These are phyloP conservation scores for Globisporangium sylvaticum DNA, from an alignment of 352 stramenopile species.

Conservation along the genomic window DNA sequence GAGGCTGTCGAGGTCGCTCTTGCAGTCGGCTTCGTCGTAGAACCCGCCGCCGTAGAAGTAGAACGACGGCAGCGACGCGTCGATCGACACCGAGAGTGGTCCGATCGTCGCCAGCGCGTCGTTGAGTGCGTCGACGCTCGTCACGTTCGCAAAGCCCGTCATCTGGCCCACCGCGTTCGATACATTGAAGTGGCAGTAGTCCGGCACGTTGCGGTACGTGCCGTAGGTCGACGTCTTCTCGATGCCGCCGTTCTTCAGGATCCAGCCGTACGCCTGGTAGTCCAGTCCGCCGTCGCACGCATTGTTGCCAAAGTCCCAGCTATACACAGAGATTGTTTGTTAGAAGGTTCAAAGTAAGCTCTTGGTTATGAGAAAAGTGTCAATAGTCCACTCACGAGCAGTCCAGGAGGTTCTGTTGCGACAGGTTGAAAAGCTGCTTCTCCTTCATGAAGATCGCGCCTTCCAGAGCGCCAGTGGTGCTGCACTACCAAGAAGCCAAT, in stretches of 20 bases:
- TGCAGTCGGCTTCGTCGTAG: slow-evolving; percentile 87
- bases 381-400: slow-evolving; percentile 88
- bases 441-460: slow-evolving; percentile 65
- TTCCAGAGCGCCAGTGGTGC: slow-evolving; percentile 78
- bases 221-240: slow-evolving; percentile 85
- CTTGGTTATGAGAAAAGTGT: no score
- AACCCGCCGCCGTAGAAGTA: slow-evolving; percentile 88
- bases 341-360: background rate
- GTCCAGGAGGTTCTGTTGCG: slow-evolving; percentile 88
- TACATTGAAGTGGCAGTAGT: slow-evolving; percentile 87
- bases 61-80: slow-evolving; percentile 79
- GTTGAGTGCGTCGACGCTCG: slow-evolving; percentile 68
- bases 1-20: slow-evolving; percentile 87
- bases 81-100: slow-evolving; percentile 87
- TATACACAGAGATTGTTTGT: slow-evolving; percentile 13
- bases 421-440: slow-evolving; percentile 79
- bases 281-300: slow-evolving; percentile 87
- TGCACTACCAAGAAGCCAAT: slow-evolving; percentile 13
- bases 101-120: slow-evolving; percentile 76
- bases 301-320: slow-evolving; percentile 90
- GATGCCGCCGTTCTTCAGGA: slow-evolving; percentile 73
- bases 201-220: slow-evolving; percentile 81
- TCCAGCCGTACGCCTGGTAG: slow-evolving; percentile 89
- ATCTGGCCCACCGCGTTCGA: slow-evolving; percentile 69
- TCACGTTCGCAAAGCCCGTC: slow-evolving; percentile 82